phyloP scores from a whole-genome alignment of 2,329 filamentous ascomycete species.

The Xylariaceae sp. region DNA sequence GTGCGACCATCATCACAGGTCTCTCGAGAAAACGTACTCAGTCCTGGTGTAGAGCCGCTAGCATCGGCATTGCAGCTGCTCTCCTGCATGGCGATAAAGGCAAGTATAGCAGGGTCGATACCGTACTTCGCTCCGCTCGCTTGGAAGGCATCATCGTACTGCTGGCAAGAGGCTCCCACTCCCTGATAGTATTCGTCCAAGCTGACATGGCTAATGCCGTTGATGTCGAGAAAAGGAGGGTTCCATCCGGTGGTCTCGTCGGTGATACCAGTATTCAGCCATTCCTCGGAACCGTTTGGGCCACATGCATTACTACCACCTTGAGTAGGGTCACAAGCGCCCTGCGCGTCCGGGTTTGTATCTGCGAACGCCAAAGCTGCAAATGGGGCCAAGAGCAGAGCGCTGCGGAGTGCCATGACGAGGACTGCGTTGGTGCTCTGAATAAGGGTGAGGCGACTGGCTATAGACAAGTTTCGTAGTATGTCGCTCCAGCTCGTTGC shows the following conservation, averaged over 20 bases:
- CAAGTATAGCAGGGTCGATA: constrained; percentile 34
- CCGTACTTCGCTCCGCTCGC: constrained; percentile 29
- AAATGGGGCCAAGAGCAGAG: neutral
- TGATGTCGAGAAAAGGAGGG: constrained; percentile 34
- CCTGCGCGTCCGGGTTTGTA: constrained; percentile 6
- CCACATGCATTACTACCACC: constrained; percentile 23
- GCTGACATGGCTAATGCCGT: constrained; percentile 27
- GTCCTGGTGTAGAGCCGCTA: constrained; percentile 33
- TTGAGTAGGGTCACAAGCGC: constrained; percentile 20
- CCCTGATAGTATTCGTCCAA: constrained; percentile 28
- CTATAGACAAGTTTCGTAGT: too few species aligned
- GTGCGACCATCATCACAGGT: too few species aligned
- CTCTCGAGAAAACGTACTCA: constrained; percentile 16
- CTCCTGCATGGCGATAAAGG: constrained; percentile 37
- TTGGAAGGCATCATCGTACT: constrained; percentile 36
- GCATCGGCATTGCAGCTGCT: constrained; percentile 35
- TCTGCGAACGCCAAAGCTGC: neutral
- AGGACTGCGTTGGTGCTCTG: too few species aligned
- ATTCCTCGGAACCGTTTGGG: constrained; percentile 28
- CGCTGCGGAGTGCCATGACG: neutral
- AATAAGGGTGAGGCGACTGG: too few species aligned
- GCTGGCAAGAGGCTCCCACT: constrained; percentile 24
- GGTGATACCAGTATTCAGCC: constrained; percentile 31
- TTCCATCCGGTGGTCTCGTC: constrained; percentile 29
- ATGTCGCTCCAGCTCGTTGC: too few species aligned